Percentiles rank a stretch among this genome's conserved stretches.
These are phyloP conservation scores for Raddia distichophylla DNA, from an alignment of 176 grass and related monocot species.

Conservation along the genomic window DNA sequence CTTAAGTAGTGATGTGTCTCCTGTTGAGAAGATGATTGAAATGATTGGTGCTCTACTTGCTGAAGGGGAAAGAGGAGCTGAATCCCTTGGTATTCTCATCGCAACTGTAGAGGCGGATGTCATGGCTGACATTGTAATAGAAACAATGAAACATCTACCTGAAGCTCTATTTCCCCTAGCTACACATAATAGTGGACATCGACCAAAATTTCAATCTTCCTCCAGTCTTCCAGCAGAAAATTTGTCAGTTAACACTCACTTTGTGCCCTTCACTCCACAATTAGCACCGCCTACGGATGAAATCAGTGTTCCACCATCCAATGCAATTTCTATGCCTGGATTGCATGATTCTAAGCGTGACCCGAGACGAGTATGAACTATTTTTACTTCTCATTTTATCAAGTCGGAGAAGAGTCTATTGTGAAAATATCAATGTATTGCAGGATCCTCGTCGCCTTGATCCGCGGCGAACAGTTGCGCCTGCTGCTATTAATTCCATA, in stretches of 20 bases:
- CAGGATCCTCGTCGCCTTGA: constrained; percentile 98
- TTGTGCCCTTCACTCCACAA: constrained; percentile 35
- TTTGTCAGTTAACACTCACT: constrained; percentile 26
- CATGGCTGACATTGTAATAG: constrained; percentile 99
- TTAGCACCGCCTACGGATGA: constrained; percentile 41
- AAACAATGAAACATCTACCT: constrained; percentile 97
- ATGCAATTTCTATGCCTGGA: constrained; percentile 39
- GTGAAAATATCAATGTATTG: constrained; percentile 46
- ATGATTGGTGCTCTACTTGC: constrained; percentile 98
- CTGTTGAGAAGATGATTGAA: constrained; percentile 97
- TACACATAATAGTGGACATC: constrained; percentile 36
- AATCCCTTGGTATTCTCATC: constrained; percentile 90
- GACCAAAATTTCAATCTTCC: constrained; percentile 44
- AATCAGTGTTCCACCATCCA: constrained; percentile 43
- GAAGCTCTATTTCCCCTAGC: constrained; percentile 31
- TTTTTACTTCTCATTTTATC: constrained; percentile 39
- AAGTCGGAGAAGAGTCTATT: constrained; percentile 43
- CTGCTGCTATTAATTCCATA: constrained; percentile 40
- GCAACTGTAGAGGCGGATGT: constrained; percentile 88
- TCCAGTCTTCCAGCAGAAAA: constrained; percentile 41
- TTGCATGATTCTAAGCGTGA: constrained; percentile 84
- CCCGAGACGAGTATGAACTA: constrained; percentile 84
- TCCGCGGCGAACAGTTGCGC: constrained; percentile 72
- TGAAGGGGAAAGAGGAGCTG: constrained; percentile 97
- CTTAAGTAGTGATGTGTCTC: constrained; percentile 62